Conservation (phyloP, 306 rosid species). For the Betula pendula region DNA sequence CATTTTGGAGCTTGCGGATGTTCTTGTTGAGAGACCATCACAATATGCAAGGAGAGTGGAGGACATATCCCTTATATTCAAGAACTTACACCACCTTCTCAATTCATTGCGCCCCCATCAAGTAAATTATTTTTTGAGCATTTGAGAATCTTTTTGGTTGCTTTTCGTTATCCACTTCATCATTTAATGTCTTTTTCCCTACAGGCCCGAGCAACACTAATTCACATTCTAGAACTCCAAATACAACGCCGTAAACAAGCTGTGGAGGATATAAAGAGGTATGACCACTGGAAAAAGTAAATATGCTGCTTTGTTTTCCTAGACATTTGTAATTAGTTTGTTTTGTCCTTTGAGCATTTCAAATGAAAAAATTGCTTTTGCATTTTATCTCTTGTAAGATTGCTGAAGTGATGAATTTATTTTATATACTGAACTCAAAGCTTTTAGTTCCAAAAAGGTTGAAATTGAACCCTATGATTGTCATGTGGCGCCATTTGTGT, state of each 20-base stretch:
- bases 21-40: conserved; percentile 90
- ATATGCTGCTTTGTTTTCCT: neutral
- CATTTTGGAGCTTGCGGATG: conserved; percentile 91
- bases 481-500: neutral
- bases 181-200: conserved; percentile 19
- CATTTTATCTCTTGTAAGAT: neutral
- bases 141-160: neutral
- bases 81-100: conserved; percentile 90
- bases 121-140: conserved; percentile 30
- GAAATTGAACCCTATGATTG: neutral
- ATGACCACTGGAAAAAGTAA: conserved; percentile 9
- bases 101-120: conserved; percentile 93
- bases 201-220: conserved; percentile 86
- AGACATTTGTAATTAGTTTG: neutral
- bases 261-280: conserved; percentile 93
- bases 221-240: conserved; percentile 88
- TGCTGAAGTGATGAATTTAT: neutral
- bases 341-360: neutral
- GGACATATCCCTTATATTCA: conserved; percentile 86
- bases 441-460: neutral
- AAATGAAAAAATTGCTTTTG: neutral
- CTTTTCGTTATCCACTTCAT: neutral
- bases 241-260: conserved; percentile 87
- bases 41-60: conserved; percentile 96
- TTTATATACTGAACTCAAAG: neutral